These are phyloP conservation scores for Chaetomium cochliodes DNA, from an alignment of 495 filamentous ascomycete genomes.

Conservation along the genomic window DNA sequence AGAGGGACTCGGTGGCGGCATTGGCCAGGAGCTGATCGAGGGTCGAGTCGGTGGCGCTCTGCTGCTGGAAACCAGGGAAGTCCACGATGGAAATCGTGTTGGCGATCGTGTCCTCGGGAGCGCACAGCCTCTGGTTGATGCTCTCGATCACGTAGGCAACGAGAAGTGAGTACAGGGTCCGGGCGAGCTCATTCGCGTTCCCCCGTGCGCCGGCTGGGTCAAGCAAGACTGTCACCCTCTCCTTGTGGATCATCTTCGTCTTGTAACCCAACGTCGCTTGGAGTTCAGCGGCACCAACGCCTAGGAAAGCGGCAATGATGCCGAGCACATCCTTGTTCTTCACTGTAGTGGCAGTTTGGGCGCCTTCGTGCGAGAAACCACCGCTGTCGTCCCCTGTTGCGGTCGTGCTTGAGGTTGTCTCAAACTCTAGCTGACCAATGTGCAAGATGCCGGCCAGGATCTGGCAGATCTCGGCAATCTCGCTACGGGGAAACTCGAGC, in stretches of 20 bases:
- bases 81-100: slow-evolving; percentile 96
- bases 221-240: slow-evolving; percentile 95
- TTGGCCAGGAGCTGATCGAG: slow-evolving; percentile 95
- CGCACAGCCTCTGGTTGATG: slow-evolving; percentile 87
- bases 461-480: slow-evolving; percentile 96
- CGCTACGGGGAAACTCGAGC: slow-evolving; percentile 85
- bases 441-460: slow-evolving; percentile 88
- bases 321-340: slow-evolving; percentile 88
- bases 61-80: slow-evolving; percentile 91
- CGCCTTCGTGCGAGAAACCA: slow-evolving; percentile 93
- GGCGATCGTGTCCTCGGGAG: slow-evolving; percentile 78
- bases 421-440: slow-evolving; percentile 92
- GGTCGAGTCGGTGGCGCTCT: slow-evolving; percentile 73
- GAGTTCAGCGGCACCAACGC: slow-evolving; percentile 72
- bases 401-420: slow-evolving; percentile 71
- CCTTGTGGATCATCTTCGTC: slow-evolving; percentile 89
- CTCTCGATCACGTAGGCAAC: slow-evolving; percentile 90
- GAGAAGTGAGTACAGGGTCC: slow-evolving; percentile 91
- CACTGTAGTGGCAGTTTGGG: slow-evolving; percentile 77
- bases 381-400: slow-evolving; percentile 86
- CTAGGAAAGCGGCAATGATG: slow-evolving; percentile 88
- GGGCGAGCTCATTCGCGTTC: slow-evolving; percentile 90
- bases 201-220: slow-evolving; percentile 85
- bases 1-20: slow-evolving; percentile 83
- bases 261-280: slow-evolving; percentile 90